These are phyloP conservation scores for Phytophthora sansomeana DNA, from an alignment of 352 stramenopile genomes.

Conservation along the genomic window DNA sequence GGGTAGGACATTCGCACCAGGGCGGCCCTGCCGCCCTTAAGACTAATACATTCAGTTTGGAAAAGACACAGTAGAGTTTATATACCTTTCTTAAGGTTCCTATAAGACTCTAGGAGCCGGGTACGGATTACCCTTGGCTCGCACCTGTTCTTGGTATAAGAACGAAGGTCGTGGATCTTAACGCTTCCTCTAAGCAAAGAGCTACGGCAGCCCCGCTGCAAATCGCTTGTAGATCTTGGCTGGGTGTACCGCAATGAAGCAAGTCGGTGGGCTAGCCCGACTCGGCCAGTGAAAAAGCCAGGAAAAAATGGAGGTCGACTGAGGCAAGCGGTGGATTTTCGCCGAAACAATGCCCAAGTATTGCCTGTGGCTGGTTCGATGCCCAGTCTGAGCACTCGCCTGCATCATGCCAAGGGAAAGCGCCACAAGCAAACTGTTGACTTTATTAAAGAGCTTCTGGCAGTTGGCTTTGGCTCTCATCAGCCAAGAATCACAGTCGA, in stretches of 20 bases:
- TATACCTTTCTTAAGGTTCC: no score
- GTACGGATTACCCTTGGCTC: no score
- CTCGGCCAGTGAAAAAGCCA: slow-evolving; percentile 7
- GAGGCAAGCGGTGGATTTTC: slow-evolving; percentile 13
- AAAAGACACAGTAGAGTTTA: no score
- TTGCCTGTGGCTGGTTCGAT: slow-evolving; percentile 11
- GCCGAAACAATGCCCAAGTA: neutral
- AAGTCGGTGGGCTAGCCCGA: slow-evolving; percentile 7
- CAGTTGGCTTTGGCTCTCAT: neutral
- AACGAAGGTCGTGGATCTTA: no score
- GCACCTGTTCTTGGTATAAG: no score
- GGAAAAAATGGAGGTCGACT: slow-evolving; percentile 11
- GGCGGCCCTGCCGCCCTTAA: no score
- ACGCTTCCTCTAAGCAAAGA: no score
- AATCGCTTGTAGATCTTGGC: slow-evolving; percentile 2
- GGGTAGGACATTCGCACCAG: no score
- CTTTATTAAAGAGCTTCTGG: slow-evolving; percentile 17
- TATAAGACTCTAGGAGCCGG: no score
- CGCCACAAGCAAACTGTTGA: slow-evolving; percentile 17
- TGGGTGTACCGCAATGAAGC: slow-evolving; percentile 15
- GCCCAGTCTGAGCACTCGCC: slow-evolving; percentile 9
- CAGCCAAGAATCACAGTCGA: slow-evolving; percentile 12
- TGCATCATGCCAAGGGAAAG: slow-evolving; percentile 4
- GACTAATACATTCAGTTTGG: no score
- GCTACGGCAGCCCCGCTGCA: no score